Evolutionary conservation across 1,139 yeast genomes (phyloP).

Genomic region (Yamadazyma membranifaciens): DNA sequence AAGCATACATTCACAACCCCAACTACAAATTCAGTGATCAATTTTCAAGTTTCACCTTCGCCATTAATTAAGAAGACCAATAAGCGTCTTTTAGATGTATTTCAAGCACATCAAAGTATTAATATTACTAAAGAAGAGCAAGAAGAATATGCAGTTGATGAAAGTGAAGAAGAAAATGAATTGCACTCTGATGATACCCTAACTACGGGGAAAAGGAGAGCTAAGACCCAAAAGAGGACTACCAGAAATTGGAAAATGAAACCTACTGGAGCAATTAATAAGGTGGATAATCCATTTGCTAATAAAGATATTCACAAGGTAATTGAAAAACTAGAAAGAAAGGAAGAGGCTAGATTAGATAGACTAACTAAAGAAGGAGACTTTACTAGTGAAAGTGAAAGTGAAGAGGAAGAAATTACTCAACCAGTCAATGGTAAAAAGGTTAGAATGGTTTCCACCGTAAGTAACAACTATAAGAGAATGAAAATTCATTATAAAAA

Average conservation of each 20-base stretch:
- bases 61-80: constrained; percentile 40
- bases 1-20: constrained; percentile 5
- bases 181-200: constrained; percentile 9
- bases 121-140: constrained; percentile 17
- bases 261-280: constrained; percentile 27
- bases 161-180: constrained; percentile 12
- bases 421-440: constrained; percentile 7
- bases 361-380: constrained; percentile 21
- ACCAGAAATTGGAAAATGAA: constrained; percentile 61
- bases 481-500: constrained; percentile 40
- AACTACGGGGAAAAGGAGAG: constrained; percentile 25
- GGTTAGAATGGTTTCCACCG: constrained; percentile 31
- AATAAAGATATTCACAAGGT: constrained; percentile 42
- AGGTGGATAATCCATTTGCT: constrained; percentile 23
- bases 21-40: constrained; percentile 6
- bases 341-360: constrained; percentile 21
- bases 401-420: constrained; percentile 22
- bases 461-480: constrained; percentile 40
- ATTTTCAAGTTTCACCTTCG: constrained; percentile 45
- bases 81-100: constrained; percentile 34
- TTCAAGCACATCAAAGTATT: constrained; percentile 33
- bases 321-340: constrained; percentile 29
- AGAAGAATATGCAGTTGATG: constrained; percentile 15
- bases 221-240: constrained; percentile 58
- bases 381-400: constrained; percentile 15